A percentile compares a stretch with the other conserved stretches of the same genome.
Conservation (phyloP, 2,329 filamentous ascomycete species). For the Seiridium unicorne region DNA sequence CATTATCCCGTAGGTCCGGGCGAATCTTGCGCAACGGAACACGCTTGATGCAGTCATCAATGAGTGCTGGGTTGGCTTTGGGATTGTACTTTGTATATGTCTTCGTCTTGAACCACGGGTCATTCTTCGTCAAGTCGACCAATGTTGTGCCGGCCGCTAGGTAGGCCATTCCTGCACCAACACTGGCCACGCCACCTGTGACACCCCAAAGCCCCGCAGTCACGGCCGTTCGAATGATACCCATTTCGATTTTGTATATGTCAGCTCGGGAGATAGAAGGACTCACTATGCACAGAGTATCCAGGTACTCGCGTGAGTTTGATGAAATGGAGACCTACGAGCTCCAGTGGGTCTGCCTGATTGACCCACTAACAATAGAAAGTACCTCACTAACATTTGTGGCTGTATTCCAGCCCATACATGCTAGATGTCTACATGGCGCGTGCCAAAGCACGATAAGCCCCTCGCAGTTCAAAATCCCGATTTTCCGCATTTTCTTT, state of each 20-base stretch:
- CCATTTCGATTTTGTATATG: conserved; percentile 38
- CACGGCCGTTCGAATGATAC: conserved; percentile 43
- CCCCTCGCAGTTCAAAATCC: too few relatives aligned
- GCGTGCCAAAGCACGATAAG: too few relatives aligned
- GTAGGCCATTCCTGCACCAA: conserved; percentile 46
- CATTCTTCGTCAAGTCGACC: conserved; percentile 54
- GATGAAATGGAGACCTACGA: too few relatives aligned
- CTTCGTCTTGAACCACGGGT: conserved; percentile 59
- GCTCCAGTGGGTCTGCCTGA: too few relatives aligned
- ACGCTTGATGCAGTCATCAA: conserved; percentile 63
- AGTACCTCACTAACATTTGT: too few relatives aligned
- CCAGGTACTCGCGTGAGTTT: too few relatives aligned
- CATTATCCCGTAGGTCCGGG: conserved; percentile 62
- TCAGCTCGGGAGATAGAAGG: neutral
- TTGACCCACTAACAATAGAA: too few relatives aligned
- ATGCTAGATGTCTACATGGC: too few relatives aligned
- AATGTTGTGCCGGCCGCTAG: conserved; percentile 55
- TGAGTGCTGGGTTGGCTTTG: conserved; percentile 57
- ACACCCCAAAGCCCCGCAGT: conserved; percentile 43
- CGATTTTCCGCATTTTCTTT: too few relatives aligned
- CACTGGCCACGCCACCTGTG: conserved; percentile 47
- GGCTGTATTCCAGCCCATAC: too few relatives aligned
- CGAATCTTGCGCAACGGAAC: conserved; percentile 63
- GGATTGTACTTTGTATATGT: conserved; percentile 61
- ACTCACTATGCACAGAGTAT: too few relatives aligned